Base-by-base conservation (phyloP, 805 yeast species). In the Myxozyma lipomycoides region DNA sequence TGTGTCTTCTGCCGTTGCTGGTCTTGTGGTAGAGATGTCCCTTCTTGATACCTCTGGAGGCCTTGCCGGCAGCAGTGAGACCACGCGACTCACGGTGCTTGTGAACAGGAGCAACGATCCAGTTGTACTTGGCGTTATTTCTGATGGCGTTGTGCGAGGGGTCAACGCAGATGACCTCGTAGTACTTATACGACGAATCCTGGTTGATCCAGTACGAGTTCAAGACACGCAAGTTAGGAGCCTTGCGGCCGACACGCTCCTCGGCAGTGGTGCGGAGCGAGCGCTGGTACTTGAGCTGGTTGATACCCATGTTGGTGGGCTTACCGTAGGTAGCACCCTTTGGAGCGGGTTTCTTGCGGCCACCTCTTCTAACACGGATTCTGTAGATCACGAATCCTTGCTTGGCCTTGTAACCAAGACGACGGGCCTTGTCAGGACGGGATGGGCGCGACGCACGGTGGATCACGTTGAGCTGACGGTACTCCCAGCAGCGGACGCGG, bases 401-500 rank as follows among this genome's bases (percentile, higher is more conserved):
- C 85, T 93, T 93, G 78, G 98, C 98, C 86, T 93, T 93, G 96
- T 93, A 93, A 68, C 98, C 98, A 72, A 93, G 85, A 78, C 95
- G 88, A 84, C 98, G 91, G 71, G 98, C 98, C 93, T 93, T 93
- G 79, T 93, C 98, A 77, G 98, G 98, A 79, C 98, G 90, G 67
- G 97, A 85, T 70, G 98, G 98, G 77, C 91, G 88, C 55, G 95
- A 68, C 67, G 97, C 97, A 78, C 98, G 86, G 96, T 93, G 98
- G 78, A 93, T 85, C 67, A 90, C 98, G 72, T 81, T 84, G 82
- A 84, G 84, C 82, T 93, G 98, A 82, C 98, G 90, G 95, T 89
- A 93, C 80, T 93, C 98, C 98, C 98, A 93, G 81, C 96, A 93
- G 87, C 98, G 88, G 83, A 93, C 96, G 78, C 98, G 86, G 79